These are phyloP conservation scores for Polysphondylium violaceum DNA, from an alignment of 78 protist species.

Conservation along the genomic window DNA sequence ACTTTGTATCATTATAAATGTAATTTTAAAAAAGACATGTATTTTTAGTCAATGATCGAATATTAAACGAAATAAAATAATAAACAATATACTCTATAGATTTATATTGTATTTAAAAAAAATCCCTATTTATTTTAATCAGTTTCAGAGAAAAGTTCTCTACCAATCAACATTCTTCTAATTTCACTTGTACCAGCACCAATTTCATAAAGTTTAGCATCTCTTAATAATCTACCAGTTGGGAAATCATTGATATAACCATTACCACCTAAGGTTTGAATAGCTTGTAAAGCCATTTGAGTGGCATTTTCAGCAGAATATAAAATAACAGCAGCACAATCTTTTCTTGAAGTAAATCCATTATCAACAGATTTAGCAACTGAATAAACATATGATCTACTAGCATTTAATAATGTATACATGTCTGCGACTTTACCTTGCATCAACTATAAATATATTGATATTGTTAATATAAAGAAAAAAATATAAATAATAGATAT, in stretches of 20 bases:
- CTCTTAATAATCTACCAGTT: conserved; percentile 93
- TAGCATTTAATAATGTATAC: conserved; percentile 87
- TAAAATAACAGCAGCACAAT: conserved; percentile 89
- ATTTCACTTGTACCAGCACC: conserved; percentile 97
- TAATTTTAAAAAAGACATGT: no score
- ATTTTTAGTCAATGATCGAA: no score
- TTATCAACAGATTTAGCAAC: conserved; percentile 84
- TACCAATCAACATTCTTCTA: conserved; percentile 93
- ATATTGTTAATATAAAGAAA: conserved; percentile 2
- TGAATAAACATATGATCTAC: conserved; percentile 87
- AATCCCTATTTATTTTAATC: background rate
- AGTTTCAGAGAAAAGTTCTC: conserved; percentile 77
- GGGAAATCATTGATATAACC: conserved; percentile 97
- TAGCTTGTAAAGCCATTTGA: conserved; percentile 91
- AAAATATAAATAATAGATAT: background rate
- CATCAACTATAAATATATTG: conserved; percentile 81
- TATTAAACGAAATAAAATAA: background rate
- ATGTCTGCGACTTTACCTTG: conserved; percentile 97
- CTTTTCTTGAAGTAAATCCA: conserved; percentile 76
- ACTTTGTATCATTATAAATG: no score
- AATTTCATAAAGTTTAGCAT: conserved; percentile 96
- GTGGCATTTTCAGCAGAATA: conserved; percentile 93
- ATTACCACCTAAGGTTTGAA: conserved; percentile 95
- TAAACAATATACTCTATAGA: background rate
- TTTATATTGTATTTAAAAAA: background rate